Evolutionary conservation across 2,329 filamentous ascomycete species (phyloP).

Genomic region (Coniochaeta sp.): DNA sequence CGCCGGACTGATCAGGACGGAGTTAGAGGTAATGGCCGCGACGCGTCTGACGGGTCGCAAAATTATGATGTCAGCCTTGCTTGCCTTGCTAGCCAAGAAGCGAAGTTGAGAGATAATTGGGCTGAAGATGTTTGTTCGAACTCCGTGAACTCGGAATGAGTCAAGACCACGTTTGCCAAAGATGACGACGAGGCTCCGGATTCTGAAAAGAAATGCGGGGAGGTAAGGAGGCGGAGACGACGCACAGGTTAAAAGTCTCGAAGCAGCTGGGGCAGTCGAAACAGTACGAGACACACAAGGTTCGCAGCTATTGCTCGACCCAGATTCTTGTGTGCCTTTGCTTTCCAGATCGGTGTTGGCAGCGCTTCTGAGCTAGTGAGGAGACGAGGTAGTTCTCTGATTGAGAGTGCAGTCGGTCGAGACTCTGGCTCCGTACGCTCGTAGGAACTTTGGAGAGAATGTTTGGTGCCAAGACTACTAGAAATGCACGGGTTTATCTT

Average conservation of each 20-base stretch:
- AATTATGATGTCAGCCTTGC: constrained; percentile 16
- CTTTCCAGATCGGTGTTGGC: background rate
- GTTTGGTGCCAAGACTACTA: background rate
- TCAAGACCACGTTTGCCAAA: background rate
- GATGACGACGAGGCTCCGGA: background rate
- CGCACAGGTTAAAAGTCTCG: background rate
- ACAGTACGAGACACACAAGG: background rate
- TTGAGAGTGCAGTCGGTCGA: background rate
- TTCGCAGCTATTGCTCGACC: background rate
- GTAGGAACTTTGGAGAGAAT: background rate
- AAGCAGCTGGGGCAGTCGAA: background rate
- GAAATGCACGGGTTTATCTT: background rate
- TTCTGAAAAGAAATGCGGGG: background rate
- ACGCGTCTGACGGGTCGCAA: background rate
- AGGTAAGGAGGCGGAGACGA: background rate
- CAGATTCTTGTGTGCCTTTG: background rate
- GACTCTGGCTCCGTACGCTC: background rate
- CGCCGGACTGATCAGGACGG: constrained; percentile 6
- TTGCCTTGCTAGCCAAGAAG: background rate
- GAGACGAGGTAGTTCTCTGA: background rate
- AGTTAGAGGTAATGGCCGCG: background rate
- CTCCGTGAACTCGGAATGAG: background rate
- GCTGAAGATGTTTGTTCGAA: background rate
- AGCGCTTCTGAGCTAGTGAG: background rate
- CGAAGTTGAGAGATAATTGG: background rate